A percentile compares a stretch with the other conserved stretches of the same genome.
Conservation (phyloP, 225 moss, liverwort and hornwort genomes). For the Lunularia cruciata region DNA sequence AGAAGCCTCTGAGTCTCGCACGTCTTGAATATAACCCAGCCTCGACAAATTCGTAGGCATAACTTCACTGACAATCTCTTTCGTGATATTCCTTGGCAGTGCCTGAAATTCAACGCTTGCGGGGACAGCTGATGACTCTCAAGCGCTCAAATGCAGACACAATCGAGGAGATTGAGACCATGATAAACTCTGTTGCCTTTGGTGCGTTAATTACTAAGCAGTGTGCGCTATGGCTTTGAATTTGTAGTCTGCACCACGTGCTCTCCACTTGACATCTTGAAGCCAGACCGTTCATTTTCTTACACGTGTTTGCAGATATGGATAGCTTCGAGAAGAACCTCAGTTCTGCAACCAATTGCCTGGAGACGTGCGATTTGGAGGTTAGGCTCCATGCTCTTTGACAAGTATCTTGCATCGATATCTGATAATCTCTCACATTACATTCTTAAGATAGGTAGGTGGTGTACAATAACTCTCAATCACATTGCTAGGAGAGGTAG, state of each 20-base stretch:
- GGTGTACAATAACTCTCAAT: constrained; percentile 7
- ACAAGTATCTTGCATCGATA: too few relatives aligned
- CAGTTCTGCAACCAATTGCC: constrained; percentile 12
- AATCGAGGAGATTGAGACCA: constrained; percentile 34
- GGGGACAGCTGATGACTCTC: constrained; percentile 28
- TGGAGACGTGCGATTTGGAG: constrained; percentile 30
- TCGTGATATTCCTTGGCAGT: constrained; percentile 14
- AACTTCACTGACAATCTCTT: neutral
- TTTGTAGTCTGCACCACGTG: neutral
- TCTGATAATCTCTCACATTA: too few relatives aligned
- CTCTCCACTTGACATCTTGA: neutral
- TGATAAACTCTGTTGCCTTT: constrained; percentile 31
- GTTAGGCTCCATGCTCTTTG: constrained; percentile 17
- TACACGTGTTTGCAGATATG: constrained; percentile 30
- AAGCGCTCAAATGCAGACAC: constrained; percentile 31
- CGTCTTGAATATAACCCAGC: too few relatives aligned
- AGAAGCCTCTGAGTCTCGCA: neutral
- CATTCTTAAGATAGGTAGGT: too few relatives aligned
- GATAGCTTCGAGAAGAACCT: constrained; percentile 31
- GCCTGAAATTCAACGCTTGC: constrained; percentile 24
- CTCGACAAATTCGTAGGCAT: too few relatives aligned
- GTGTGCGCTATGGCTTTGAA: neutral
- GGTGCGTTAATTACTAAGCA: too few relatives aligned
- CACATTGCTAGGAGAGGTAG: too few relatives aligned
- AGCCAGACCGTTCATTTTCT: neutral